Percentiles rank a stretch among this genome's conserved stretches.
Evolutionary conservation across 441 rosid species (phyloP).

Genomic region (Cnidoscolus chayamansa): DNA sequence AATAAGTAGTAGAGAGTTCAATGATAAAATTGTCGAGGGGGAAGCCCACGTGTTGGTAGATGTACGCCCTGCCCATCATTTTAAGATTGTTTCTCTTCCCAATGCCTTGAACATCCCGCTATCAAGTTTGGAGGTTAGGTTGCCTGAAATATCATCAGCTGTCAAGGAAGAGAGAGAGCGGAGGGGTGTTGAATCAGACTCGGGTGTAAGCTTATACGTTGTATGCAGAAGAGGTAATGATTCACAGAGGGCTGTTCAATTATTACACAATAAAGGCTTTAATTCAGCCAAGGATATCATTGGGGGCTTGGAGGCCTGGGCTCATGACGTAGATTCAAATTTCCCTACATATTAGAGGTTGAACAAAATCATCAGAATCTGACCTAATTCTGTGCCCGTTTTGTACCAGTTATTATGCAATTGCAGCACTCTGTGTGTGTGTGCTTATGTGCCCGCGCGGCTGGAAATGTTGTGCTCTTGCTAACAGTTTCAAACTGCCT

Average conservation of each 20-base stretch:
- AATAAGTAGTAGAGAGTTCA: constrained; percentile 62
- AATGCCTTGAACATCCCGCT: constrained; percentile 71
- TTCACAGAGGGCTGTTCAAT: constrained; percentile 82
- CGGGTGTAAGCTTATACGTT: constrained; percentile 47
- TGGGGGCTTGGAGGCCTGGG: constrained; percentile 89
- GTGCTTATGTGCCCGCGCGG: no score
- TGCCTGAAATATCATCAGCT: constrained; percentile 60
- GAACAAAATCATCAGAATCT: background rate
- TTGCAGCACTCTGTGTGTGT: no score
- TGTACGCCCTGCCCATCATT: constrained; percentile 86
- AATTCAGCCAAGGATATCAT: constrained; percentile 62
- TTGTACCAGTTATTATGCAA: no score
- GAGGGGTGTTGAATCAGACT: constrained; percentile 20
- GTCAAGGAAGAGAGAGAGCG: constrained; percentile 42
- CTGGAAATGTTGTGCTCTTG: no score
- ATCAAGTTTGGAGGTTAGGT: constrained; percentile 53
- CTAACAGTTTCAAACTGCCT: no score
- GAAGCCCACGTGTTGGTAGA: constrained; percentile 62
- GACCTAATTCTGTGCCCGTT: no score
- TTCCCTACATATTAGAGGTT: constrained; percentile 44
- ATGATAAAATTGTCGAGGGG: constrained; percentile 42
- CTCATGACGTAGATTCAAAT: constrained; percentile 55
- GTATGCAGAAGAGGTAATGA: constrained; percentile 87
- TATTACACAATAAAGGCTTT: constrained; percentile 56
- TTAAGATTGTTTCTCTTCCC: constrained; percentile 77